Evolutionary conservation across 164 flowering plant species (phyloP), one percentile per base, ranked within the genome.

Genomic region (Magnolia changhungtana): DNA sequence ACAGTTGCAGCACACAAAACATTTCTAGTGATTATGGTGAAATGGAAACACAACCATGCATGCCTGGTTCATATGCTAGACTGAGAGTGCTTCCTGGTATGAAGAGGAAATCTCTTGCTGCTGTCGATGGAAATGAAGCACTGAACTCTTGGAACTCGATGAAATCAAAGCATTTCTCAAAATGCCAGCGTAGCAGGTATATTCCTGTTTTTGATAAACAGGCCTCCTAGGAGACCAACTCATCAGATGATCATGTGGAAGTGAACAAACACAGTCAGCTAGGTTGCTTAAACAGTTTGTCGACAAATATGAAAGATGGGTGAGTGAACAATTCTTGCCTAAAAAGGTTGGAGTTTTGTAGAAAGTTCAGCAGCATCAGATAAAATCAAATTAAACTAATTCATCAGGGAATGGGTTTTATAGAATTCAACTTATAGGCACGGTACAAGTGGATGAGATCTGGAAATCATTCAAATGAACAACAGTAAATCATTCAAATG

Each of bases 81-180:
- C 81, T 89, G 81, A 85, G 84, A 82, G 71, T 29, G 2, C 77
- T 81, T 72, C 85, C 94, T 67, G 95, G 92, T 27, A 78, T 82
- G 64, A 94, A 94, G 88, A 86, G 98, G 87, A 94, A 90, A 81
- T 71, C 70, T 13, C 69, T 68, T 50, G 79, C 74, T 18, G 80
- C 79, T 64, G 9, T 76, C 21, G 78, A 78, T 66, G 71, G 50
- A 18, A 80, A 76, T 63, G 85, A 75, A 37, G 59, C 69, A 23
- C 51, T 80, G 7, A 72, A 78, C 27, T 59, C 65, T 55, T 37
- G 65, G 2, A 69, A 76, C 24, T 72, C 80, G 21, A 27, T 71
- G 49, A 65, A 72, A 63, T 55, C 66, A 24, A 14, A 13, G 49
- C 50, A 67, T 29, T 67, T 31, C 29, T 20, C 31, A 14, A 79